Evolutionary conservation across 1,139 yeast genomes (phyloP), one percentile per base, ranked within the genome.

Genomic region (Taphrina wiesneri): DNA sequence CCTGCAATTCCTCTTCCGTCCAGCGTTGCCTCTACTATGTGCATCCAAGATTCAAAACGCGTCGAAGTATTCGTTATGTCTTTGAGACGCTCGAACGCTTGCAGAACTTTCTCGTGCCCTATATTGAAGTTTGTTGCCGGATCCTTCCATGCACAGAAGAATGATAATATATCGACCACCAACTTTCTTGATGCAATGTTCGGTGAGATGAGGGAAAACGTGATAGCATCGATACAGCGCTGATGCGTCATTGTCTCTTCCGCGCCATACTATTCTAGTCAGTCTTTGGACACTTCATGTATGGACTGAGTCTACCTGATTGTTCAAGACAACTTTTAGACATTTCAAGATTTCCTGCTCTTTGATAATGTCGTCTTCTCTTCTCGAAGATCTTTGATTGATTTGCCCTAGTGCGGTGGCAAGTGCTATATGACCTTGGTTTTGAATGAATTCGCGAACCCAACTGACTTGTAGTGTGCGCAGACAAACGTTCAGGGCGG

Each of bases 1-100:
- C 97, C 96, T 81, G 88, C 81, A 72, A 86, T 87, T 13, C 98
- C 98, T 71, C 93, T 82, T 0, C 97, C 97, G 69, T 88, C 92
- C 63, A 93, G 74, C 0, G 96, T 86, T 67, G 85, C 83, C 67
- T 85, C 88, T 2, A 90, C 87, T 11, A 87, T 79, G 71, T 82
- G 80, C 64, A 92, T 75, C 98, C 98, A 93, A n/a, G 89, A 84
- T 72, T 90, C 96, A 71, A 90, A 88, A 60, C 92, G 80, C 13
- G 77, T 75, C 34, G 85, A 82, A 72, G 86, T 90, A 63, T 86
- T 83, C 60, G 87, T 84, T 61, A 83, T 85, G 15, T 82, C 81
- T 17, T 87, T 81, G 28, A 86, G 79, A 25, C 85, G 77, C 71
- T 86, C 90, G 72, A 90, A 78, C 0, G 93, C 86, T 67, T 78